Percentiles rank a stretch among this genome's conserved stretches.
These are phyloP conservation scores for Tricholoma flavovirens DNA, from an alignment of 768 basidiomycete genomes.

Conservation along the genomic window DNA sequence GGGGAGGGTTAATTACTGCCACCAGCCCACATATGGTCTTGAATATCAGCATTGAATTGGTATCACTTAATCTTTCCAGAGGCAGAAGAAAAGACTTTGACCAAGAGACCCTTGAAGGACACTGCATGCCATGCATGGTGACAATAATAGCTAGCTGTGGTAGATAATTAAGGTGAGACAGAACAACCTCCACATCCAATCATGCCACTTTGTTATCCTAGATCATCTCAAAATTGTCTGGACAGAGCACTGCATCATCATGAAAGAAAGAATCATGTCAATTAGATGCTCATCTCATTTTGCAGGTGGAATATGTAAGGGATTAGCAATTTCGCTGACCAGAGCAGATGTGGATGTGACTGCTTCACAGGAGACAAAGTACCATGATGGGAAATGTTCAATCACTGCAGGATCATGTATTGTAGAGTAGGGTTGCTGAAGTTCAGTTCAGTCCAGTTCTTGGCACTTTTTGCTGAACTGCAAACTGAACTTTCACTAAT, in stretches of 20 bases:
- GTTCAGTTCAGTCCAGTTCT: too few relatives aligned
- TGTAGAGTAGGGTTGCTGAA: too few relatives aligned
- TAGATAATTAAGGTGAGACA: not conserved
- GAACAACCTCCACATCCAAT: not conserved
- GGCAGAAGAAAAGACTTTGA: conserved; percentile 2
- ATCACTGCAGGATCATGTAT: not conserved
- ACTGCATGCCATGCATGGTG: too few relatives aligned
- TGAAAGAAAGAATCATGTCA: not conserved
- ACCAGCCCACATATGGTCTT: not conserved
- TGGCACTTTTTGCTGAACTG: too few relatives aligned
- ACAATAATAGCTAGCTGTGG: not conserved
- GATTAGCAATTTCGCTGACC: conserved; percentile 1
- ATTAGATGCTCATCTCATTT: too few relatives aligned
- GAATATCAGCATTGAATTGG: not conserved
- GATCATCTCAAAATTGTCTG: too few relatives aligned
- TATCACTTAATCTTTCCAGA: not conserved
- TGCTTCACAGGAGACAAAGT: too few relatives aligned
- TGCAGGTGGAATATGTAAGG: too few relatives aligned
- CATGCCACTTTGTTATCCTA: not conserved
- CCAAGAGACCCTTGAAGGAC: not conserved
- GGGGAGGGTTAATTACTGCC: not conserved
- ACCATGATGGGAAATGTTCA: not conserved
- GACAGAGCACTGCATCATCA: not conserved
- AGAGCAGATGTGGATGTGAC: too few relatives aligned
- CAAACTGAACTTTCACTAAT: too few relatives aligned